Conservation (phyloP, 2,329 filamentous ascomycete species). For the Fonsecaea nubica region DNA sequence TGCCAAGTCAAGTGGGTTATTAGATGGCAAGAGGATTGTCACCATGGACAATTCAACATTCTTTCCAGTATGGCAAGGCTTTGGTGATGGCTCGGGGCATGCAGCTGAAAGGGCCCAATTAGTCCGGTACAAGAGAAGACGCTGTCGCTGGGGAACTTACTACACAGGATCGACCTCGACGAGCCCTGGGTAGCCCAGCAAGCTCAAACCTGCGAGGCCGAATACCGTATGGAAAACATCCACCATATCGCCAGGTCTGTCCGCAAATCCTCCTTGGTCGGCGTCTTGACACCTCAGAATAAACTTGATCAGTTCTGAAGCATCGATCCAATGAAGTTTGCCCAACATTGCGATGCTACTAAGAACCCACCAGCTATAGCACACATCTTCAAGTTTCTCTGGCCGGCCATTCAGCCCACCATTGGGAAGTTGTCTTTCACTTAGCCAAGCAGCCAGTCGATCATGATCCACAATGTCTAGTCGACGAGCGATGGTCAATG, state of each 20-base stretch:
- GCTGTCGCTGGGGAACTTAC: conserved; percentile 54
- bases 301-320: conserved; percentile 76
- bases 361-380: conserved; percentile 99
- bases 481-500: conserved; percentile 80
- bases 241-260: conserved; percentile 91
- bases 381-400: conserved; percentile 95
- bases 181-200: conserved; percentile 78
- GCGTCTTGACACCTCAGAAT: conserved; percentile 89
- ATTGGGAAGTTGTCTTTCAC: conserved; percentile 84
- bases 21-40: conserved; percentile 70
- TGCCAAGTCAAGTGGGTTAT: conserved; percentile 65
- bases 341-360: conserved; percentile 90
- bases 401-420: conserved; percentile 93
- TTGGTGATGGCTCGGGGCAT: conserved; percentile 73
- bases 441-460: conserved; percentile 85
- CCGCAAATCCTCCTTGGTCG: conserved; percentile 82
- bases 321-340: conserved; percentile 91
- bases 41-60: conserved; percentile 22
- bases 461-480: conserved; percentile 84
- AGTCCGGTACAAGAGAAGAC: conserved; percentile 27
- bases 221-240: conserved; percentile 97
- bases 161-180: conserved; percentile 87
- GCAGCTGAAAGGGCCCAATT: conserved; percentile 56
- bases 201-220: conserved; percentile 83
- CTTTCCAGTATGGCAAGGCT: conserved; percentile 48